Evolutionary conservation across 257 asterid genomes (phyloP).

Genomic region (Salvia rosmarinus): DNA sequence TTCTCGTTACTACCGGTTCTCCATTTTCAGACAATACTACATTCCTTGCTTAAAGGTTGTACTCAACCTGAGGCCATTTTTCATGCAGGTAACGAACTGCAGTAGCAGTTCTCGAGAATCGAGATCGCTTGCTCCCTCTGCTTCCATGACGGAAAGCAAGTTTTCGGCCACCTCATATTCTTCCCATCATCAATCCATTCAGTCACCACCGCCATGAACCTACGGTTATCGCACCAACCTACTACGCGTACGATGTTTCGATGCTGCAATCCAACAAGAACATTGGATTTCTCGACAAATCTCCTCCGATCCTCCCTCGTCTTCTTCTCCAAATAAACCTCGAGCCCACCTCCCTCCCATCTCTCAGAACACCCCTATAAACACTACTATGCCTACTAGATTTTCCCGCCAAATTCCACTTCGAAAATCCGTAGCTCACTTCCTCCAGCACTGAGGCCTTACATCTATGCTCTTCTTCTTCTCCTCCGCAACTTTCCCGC

Average conservation of each 20-base stretch:
- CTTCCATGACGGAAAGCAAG: constrained; percentile 50
- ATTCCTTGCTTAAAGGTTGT: constrained; percentile 42
- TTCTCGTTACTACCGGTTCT: constrained; percentile 53
- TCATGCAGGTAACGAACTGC: constrained; percentile 48
- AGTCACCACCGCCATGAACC: constrained; percentile 37
- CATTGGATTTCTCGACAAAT: constrained; percentile 36
- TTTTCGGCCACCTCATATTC: constrained; percentile 43
- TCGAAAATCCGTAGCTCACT: constrained; percentile 54
- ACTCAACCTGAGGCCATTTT: constrained; percentile 47
- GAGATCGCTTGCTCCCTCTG: constrained; percentile 44
- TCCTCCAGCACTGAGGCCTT: constrained; percentile 38
- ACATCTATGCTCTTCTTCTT: constrained; percentile 31
- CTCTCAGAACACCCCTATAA: constrained; percentile 44
- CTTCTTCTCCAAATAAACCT: constrained; percentile 27
- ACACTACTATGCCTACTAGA: not conserved
- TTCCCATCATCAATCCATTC: constrained; percentile 39
- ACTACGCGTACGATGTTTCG: constrained; percentile 39
- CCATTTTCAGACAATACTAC: constrained; percentile 44
- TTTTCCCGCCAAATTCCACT: constrained; percentile 40
- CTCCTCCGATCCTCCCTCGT: constrained; percentile 37
- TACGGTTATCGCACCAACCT: constrained; percentile 47
- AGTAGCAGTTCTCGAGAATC: constrained; percentile 40
- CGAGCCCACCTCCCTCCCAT: constrained; percentile 46
- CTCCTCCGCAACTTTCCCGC: constrained; percentile 16
- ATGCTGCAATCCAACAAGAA: constrained; percentile 42